Evolutionary conservation across 257 asterid genomes (phyloP).

Genomic region (Solanum dulcamara): DNA sequence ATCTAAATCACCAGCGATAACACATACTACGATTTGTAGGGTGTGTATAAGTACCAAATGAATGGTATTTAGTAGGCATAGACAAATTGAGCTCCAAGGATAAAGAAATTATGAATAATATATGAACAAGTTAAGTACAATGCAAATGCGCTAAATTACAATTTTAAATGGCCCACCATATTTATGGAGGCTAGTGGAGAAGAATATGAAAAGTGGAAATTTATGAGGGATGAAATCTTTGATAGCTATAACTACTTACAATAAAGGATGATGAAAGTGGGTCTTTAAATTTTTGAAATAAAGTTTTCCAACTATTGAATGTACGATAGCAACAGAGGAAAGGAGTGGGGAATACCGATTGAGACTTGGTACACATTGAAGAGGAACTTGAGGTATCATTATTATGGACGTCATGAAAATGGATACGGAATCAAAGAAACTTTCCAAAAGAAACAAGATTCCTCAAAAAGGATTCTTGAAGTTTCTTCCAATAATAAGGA

Average conservation of each 20-base stretch:
- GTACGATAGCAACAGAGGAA: too few relatives aligned
- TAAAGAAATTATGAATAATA: too few relatives aligned
- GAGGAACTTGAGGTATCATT: background rate
- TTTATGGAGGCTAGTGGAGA: background rate
- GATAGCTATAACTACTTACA: background rate
- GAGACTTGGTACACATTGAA: background rate
- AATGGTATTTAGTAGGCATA: too few relatives aligned
- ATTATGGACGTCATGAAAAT: background rate
- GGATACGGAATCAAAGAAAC: background rate
- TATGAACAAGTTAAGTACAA: too few relatives aligned
- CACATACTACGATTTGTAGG: too few relatives aligned
- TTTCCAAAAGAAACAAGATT: background rate
- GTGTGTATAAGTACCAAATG: too few relatives aligned
- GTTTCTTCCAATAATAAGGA: background rate
- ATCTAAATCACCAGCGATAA: too few relatives aligned
- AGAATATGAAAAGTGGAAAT: background rate
- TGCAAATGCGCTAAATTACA: too few relatives aligned
- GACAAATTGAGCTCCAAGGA: too few relatives aligned
- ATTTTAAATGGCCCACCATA: background rate
- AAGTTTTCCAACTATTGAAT: background rate
- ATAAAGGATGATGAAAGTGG: background rate
- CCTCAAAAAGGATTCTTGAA: background rate
- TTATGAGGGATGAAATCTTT: too few relatives aligned
- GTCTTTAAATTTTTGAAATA: background rate
- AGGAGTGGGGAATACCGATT: background rate